These are phyloP conservation scores for Venustampulla echinocandica DNA, from an alignment of 495 filamentous ascomycete genomes.

Conservation along the genomic window DNA sequence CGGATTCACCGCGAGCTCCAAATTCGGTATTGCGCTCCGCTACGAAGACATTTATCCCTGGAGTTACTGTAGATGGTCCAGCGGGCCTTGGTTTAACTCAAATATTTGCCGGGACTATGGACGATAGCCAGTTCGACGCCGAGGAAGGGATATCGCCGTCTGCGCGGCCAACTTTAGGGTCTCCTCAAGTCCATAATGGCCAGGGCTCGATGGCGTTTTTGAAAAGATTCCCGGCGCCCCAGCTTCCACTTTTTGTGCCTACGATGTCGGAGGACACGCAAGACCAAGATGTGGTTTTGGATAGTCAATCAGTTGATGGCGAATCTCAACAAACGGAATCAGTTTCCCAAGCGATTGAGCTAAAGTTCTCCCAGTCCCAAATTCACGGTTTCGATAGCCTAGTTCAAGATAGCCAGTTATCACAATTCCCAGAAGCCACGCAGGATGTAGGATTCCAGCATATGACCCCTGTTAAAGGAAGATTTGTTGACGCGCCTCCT, in stretches of 20 bases:
- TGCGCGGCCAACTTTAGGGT: not conserved
- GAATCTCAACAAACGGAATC: conserved; percentile 28
- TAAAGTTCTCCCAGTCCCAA: conserved; percentile 47
- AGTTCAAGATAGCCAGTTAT: conserved; percentile 46
- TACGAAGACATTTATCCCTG: conserved; percentile 51
- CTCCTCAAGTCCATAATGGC: not conserved
- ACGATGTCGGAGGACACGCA: conserved; percentile 43
- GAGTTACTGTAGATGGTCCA: conserved; percentile 44
- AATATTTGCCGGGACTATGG: conserved; percentile 88
- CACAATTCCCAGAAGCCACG: conserved; percentile 60
- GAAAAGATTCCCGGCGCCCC: conserved; percentile 43
- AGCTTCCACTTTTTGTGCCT: conserved; percentile 32
- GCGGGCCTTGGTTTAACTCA: conserved; percentile 73
- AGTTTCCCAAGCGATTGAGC: conserved; percentile 37
- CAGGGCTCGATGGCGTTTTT: conserved; percentile 43
- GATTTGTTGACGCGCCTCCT: conserved; percentile 52
- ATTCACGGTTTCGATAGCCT: conserved; percentile 42
- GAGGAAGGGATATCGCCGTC: conserved; percentile 1
- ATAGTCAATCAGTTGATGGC: conserved; percentile 46
- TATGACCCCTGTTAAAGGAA: conserved; percentile 43
- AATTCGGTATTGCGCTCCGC: conserved; percentile 48
- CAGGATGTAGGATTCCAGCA: conserved; percentile 74
- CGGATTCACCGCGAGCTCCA: conserved; percentile 36
- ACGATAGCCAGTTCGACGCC: conserved; percentile 34
- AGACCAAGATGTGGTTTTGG: conserved; percentile 51